phyloP scores from a whole-genome alignment of 2,329 filamentous ascomycete genomes.

The Curvularia verruculosa region DNA sequence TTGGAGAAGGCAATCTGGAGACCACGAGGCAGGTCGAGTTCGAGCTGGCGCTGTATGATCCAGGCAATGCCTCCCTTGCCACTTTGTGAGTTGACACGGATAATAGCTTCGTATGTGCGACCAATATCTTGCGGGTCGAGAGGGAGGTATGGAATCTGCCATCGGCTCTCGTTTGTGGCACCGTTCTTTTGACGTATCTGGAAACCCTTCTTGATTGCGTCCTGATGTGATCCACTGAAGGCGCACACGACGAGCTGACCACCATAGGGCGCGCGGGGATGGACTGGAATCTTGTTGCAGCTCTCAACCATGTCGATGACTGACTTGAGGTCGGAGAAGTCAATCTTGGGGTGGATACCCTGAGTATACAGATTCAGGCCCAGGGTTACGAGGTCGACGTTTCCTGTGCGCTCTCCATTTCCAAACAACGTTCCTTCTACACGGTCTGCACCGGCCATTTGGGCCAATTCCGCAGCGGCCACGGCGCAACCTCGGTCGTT shows the following conservation, averaged over 20 bases:
- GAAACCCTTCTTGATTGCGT: slow-evolving; percentile 93
- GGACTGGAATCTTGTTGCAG: slow-evolving; percentile 93
- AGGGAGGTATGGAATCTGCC: slow-evolving; percentile 90
- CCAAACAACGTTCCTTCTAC: slow-evolving; percentile 94
- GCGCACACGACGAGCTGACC: slow-evolving; percentile 91
- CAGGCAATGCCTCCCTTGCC: slow-evolving; percentile 95
- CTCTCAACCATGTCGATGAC: slow-evolving; percentile 90
- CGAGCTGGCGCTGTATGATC: slow-evolving; percentile 87
- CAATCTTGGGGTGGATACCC: slow-evolving; percentile 80
- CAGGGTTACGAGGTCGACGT: slow-evolving; percentile 91
- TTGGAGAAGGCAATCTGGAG: slow-evolving; percentile 90
- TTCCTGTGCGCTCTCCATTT: slow-evolving; percentile 94
- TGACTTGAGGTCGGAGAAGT: slow-evolving; percentile 86
- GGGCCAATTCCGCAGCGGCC: slow-evolving; percentile 87
- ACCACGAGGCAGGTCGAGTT: slow-evolving; percentile 90
- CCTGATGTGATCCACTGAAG: slow-evolving; percentile 91
- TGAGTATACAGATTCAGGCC: slow-evolving; percentile 95
- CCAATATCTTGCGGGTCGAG: slow-evolving; percentile 93
- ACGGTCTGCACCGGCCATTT: slow-evolving; percentile 94
- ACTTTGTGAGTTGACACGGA: slow-evolving; percentile 95
- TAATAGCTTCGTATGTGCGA: slow-evolving; percentile 96
- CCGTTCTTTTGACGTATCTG: slow-evolving; percentile 68
- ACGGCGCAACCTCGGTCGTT: slow-evolving; percentile 92
- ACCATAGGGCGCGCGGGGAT: slow-evolving; percentile 87
- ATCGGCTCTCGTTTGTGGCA: slow-evolving; percentile 68